Base-by-base conservation (phyloP, 2,329 filamentous ascomycete species). In the Apiospora aurea region DNA sequence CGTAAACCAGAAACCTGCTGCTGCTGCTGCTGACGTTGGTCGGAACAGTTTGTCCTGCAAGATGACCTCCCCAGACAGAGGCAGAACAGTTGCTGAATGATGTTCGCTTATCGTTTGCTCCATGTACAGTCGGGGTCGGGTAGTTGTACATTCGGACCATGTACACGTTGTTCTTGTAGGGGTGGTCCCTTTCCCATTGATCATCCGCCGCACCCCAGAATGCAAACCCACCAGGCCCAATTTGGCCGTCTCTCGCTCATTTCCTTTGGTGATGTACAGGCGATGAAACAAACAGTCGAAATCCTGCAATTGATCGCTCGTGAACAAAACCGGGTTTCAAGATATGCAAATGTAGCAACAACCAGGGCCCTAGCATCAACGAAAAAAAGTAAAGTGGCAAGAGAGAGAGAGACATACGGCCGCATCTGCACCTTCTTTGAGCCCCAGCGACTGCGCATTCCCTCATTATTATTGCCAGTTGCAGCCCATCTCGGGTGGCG, bases 51-150 rank as follows among this genome's bases (percentile, higher is more conserved):
- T 57, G 26, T 57, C 51, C 51, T 57, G 53, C 53, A 61, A 16
- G 53, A 61, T 61, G 53, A 61, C 53, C 53, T 61, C 53, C 53
- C 16, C 53, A 61, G 53, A 61, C 53, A 38, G 29, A 57, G 51
- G 26, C 51, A 34, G 51, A 57, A 57, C 51, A 57, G 14, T 61
- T 38, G 29, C 14, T 61, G 53, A 38, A 61, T 61, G 29, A 61
- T 18, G 16, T 34, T 61, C 53, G 53, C 53, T 61, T 38, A 61
- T 57, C 53, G 53, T 61, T 21, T 61, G 51, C 51, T 57, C 18
- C 51, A 34, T 14, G 21, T 0, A 1, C 6, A 18, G 26, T 29
- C 26, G 26, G 26, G 26, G 26, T 29, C 26, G 26, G 26, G 26
- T 29, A 29, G 14, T 34, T 18, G 24, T 34, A 57, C 26, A 29